A percentile compares a stretch with the other conserved stretches of the same genome.
phyloP scores from a whole-genome alignment of 305 asterid genomes.

The Petunia hybrid region DNA sequence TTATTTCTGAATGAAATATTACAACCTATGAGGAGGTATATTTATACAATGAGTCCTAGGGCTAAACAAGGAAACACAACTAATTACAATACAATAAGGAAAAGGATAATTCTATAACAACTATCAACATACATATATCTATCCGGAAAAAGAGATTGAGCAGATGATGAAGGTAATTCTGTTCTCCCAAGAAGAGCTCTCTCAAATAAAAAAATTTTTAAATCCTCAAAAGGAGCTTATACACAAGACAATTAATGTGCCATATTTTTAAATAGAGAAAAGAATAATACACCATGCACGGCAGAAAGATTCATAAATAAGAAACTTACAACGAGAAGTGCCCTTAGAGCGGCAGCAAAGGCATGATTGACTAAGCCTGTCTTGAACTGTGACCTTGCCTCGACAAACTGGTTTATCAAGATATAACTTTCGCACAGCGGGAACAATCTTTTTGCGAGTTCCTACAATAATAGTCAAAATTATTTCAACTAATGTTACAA shows the following conservation, averaged over 20 bases:
- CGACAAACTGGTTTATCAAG: conserved; percentile 81
- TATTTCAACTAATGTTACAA: background rate
- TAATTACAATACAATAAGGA: too few species aligned
- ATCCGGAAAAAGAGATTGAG: background rate
- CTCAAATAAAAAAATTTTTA: background rate
- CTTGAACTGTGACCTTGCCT: conserved; percentile 92
- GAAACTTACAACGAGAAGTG: conserved; percentile 85
- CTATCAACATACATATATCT: too few species aligned
- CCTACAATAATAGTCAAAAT: conserved; percentile 30
- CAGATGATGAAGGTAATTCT: background rate
- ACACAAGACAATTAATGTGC: background rate
- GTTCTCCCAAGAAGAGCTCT: background rate
- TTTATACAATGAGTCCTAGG: too few species aligned
- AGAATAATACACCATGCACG: conserved; percentile 32
- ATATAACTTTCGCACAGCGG: conserved; percentile 91
- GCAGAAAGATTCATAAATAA: conserved; percentile 23
- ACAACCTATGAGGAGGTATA: too few species aligned
- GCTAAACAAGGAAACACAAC: too few species aligned
- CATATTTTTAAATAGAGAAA: conserved; percentile 11
- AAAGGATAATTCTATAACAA: too few species aligned
- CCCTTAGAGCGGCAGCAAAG: conserved; percentile 92
- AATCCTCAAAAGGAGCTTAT: conserved; percentile 15
- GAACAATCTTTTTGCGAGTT: conserved; percentile 68
- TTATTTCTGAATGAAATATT: too few species aligned
- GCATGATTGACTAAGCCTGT: conserved; percentile 96